Conservation (phyloP, 306 rosid genomes). For the Vicia villosa region DNA sequence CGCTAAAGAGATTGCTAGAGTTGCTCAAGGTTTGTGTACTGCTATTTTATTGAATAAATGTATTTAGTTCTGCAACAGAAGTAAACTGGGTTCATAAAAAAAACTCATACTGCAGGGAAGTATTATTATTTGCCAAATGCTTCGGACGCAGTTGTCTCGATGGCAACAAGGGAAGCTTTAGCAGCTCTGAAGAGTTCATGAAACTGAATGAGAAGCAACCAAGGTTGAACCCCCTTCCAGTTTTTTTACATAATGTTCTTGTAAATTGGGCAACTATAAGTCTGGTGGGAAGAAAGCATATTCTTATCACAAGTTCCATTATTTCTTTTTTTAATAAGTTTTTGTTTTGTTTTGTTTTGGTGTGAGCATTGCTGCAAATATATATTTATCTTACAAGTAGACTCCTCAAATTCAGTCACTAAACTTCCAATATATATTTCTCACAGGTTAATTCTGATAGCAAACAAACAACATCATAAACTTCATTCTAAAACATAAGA, state of each 20-base stretch:
- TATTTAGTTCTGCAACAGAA: conserved; percentile 20
- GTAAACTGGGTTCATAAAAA: conserved; percentile 29
- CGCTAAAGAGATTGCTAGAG: conserved; percentile 97
- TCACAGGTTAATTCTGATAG: no score
- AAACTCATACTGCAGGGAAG: conserved; percentile 64
- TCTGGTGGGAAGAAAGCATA: conserved; percentile 28
- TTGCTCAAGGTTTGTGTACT: conserved; percentile 82
- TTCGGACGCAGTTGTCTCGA: conserved; percentile 87
- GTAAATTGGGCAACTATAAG: conserved; percentile 24
- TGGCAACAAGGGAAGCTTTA: conserved; percentile 84
- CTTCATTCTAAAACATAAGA: no score
- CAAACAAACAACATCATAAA: no score
- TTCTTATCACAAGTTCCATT: conserved; percentile 1
- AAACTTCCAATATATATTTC: no score
- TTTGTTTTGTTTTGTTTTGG: background rate
- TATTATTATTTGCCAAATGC: conserved; percentile 97
- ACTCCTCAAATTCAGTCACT: background rate
- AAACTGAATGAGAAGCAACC: conserved; percentile 35
- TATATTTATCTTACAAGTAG: background rate
- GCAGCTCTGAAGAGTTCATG: conserved; percentile 75
- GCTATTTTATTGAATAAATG: conserved; percentile 24
- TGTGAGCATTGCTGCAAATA: background rate
- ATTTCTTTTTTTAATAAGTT: background rate
- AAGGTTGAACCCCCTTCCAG: background rate
- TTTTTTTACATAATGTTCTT: background rate